These are phyloP conservation scores for Chalaropsis thielavioides DNA, from an alignment of 2,329 filamentous ascomycete genomes.

Conservation along the genomic window DNA sequence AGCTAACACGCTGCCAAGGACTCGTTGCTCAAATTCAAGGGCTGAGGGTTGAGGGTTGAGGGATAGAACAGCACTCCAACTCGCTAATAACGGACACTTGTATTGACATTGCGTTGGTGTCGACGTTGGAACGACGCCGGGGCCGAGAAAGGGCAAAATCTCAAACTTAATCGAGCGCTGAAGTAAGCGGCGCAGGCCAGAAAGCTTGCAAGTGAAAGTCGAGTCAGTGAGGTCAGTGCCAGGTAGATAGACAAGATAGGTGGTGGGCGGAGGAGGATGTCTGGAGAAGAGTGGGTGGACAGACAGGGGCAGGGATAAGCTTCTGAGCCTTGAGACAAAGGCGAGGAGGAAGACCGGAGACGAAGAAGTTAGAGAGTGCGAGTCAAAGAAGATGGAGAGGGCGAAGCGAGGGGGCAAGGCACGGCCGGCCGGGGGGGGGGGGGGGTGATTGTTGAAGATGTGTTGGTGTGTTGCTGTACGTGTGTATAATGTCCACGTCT, in stretches of 20 bases:
- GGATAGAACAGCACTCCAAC: not conserved
- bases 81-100: not conserved
- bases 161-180: not conserved
- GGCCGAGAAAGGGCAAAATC: not conserved
- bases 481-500: too few species aligned
- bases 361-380: slow-evolving; percentile 16
- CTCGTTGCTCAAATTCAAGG: slow-evolving; percentile 53
- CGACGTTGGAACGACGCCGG: not conserved
- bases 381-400: not conserved
- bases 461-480: too few species aligned
- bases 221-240: not conserved
- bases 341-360: not conserved
- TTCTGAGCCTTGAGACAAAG: not conserved
- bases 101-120: not conserved
- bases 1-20: slow-evolving; percentile 31
- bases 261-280: not conserved
- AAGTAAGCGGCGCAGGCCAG: not conserved
- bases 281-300: not conserved
- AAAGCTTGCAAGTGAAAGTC: not conserved
- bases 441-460: too few species aligned
- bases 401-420: not conserved
- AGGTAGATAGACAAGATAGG: not conserved
- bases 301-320: not conserved
- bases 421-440: not conserved
- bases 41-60: slow-evolving; percentile 31